phyloP scores from a whole-genome alignment of 2,329 filamentous ascomycete genomes.

The Fusarium sulawesiense region DNA sequence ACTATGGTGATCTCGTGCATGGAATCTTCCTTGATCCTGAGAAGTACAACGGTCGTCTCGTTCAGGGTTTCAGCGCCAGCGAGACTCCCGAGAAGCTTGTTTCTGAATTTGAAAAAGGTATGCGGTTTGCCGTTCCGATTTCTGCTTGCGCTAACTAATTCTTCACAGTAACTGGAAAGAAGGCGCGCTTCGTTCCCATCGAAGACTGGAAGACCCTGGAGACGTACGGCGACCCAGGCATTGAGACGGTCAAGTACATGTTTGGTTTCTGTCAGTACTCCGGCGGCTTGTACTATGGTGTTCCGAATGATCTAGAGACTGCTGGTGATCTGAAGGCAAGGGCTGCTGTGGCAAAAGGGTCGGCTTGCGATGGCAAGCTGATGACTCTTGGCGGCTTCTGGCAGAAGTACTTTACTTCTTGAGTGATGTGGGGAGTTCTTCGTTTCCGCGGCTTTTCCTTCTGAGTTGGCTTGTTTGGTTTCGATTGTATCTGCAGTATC shows the following conservation, averaged over 20 bases:
- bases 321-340: constrained; percentile 47
- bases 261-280: constrained; percentile 52
- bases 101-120: constrained; percentile 50
- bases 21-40: constrained; percentile 56
- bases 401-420: constrained; percentile 40
- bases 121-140: background rate
- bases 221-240: constrained; percentile 47
- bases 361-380: constrained; percentile 36
- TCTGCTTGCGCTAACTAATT: constrained; percentile 2
- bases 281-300: constrained; percentile 49
- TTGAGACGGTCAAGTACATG: constrained; percentile 53
- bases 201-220: constrained; percentile 50
- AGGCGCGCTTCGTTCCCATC: constrained; percentile 48
- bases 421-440: background rate
- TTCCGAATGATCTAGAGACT: constrained; percentile 42
- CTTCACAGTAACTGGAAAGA: constrained; percentile 47
- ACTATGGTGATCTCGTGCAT: constrained; percentile 60
- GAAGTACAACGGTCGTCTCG: constrained; percentile 50
- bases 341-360: constrained; percentile 44
- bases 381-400: constrained; percentile 44
- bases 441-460: background rate
- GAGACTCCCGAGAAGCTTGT: constrained; percentile 47
- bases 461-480: background rate
- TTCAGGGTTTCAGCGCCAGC: constrained; percentile 54
- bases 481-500: background rate